Evolutionary conservation across 2,329 filamentous ascomycete genomes (phyloP), one percentile per base, ranked within the genome.

Genomic region (Colletotrichum paranaense): DNA sequence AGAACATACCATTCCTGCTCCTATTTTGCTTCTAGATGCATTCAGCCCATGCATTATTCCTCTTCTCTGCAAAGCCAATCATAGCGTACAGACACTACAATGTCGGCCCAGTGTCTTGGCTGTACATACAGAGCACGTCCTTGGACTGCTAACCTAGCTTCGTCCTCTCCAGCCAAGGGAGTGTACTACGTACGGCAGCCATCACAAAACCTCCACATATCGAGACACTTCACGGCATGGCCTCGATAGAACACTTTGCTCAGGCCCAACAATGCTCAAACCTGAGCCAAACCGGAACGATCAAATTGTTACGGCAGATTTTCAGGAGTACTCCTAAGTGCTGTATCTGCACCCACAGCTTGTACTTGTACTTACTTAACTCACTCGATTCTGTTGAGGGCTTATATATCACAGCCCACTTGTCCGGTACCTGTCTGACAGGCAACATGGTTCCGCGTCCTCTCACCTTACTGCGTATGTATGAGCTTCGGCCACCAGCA

Each of bases 21-120:
- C 35, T 26, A 57, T 57, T 52, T 38, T 52, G 71, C 67, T 71
- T 73, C 71, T 62, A 73, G 71, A 73, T 71, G 67, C 71, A 59
- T 70, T 65, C 67, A 35, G 67, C 55, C 64, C 52, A 58, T 72
- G 69, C 57, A 72, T n/a, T 42, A 49, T 49, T 59, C 19, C 56
- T 49, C 35, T 55, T 28, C 46, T 8, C 22, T 60, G 24, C 38
- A 56, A 55, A 30, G 62, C 55, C 68, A 28, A 62, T 62, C 38
- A 57, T 52, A 38, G 65, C 30, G 59, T 57, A 52, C 58, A 49
- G 59, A 30, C 53, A 72, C 30, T 30, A 59, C 53, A 53, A 63
- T 32, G 69, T 30, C 49, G 14, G 46, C 28, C 58, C 58, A 19
- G 59, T 26, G 38, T 68, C 66, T 67, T 72, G 69, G 52, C 68